phyloP scores from a whole-genome alignment of 768 basidiomycete species.

The Tephrocybe sp. region DNA sequence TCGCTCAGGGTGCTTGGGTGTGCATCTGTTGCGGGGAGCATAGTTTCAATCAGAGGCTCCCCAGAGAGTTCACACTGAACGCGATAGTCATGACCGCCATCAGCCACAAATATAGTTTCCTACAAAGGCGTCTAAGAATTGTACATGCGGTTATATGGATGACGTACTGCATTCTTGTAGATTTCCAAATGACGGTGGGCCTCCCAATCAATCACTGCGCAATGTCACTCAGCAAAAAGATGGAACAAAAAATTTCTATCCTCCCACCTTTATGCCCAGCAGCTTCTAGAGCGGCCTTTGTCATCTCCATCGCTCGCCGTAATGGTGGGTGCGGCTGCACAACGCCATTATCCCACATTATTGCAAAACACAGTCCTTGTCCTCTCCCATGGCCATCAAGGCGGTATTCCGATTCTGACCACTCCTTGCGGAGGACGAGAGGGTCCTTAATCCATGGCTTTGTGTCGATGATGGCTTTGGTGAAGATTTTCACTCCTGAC shows the following conservation, averaged over 20 bases:
- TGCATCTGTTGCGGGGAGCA: constrained; percentile 37
- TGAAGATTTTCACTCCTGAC: constrained; percentile 53
- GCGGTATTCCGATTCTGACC: constrained; percentile 44
- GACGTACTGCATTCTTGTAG: constrained; percentile 38
- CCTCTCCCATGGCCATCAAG: constrained; percentile 48
- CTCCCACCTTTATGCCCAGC: constrained; percentile 48
- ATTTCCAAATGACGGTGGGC: constrained; percentile 55
- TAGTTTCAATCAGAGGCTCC: constrained; percentile 59
- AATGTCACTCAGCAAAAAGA: constrained; percentile 10
- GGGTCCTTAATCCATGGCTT: constrained; percentile 62
- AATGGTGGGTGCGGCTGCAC: constrained; percentile 53
- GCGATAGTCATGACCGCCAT: constrained; percentile 49
- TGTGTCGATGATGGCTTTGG: constrained; percentile 46
- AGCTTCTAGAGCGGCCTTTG: constrained; percentile 41
- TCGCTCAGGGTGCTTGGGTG: constrained; percentile 31
- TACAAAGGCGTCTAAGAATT: too few relatives aligned
- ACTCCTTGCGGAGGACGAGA: constrained; percentile 44
- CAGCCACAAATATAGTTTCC: constrained; percentile 51
- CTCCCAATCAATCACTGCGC: constrained; percentile 65
- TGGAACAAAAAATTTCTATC: neutral
- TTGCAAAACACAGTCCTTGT: constrained; percentile 44
- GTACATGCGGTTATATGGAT: constrained; percentile 10
- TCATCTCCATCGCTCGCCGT: constrained; percentile 48
- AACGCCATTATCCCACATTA: constrained; percentile 51
- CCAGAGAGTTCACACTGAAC: constrained; percentile 43